These are phyloP conservation scores for Malus fusca DNA, from an alignment of 306 rosid species.

Conservation along the genomic window DNA sequence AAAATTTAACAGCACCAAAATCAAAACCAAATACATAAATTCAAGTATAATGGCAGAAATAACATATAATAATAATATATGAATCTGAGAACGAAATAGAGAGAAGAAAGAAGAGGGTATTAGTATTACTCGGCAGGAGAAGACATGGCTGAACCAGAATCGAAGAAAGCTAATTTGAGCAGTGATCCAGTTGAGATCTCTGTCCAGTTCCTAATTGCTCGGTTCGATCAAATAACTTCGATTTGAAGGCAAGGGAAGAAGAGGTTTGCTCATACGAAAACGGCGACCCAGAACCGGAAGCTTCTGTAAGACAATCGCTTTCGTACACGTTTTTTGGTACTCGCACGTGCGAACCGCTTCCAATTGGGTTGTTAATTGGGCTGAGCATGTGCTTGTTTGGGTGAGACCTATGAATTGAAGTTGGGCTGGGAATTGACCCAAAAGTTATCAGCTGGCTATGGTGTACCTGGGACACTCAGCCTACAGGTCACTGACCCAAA, in stretches of 20 bases:
- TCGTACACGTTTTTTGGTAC: neutral
- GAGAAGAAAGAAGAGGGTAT: neutral
- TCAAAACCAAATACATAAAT: neutral
- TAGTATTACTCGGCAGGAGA: slow-evolving; percentile 82
- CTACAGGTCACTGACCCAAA: neutral
- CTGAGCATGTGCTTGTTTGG: neutral
- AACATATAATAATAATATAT: neutral
- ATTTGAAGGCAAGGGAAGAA: neutral
- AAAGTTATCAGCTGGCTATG: neutral
- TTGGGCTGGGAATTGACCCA: neutral
- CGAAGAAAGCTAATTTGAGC: slow-evolving; percentile 14
- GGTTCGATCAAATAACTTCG: neutral
- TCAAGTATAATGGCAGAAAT: neutral
- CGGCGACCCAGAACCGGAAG: slow-evolving; percentile 11
- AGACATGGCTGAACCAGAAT: slow-evolving; percentile 50
- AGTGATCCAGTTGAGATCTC: slow-evolving; percentile 9
- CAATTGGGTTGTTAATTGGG: neutral
- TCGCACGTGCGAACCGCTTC: neutral
- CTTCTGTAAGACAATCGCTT: neutral
- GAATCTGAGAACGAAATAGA: neutral
- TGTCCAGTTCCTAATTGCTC: neutral
- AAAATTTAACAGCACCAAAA: neutral
- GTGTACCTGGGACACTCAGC: neutral
- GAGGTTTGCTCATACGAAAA: neutral
- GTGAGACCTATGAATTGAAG: neutral